Base-by-base conservation (phyloP, 352 stramenopile genomes). In the Phytophthora nicotianae region DNA sequence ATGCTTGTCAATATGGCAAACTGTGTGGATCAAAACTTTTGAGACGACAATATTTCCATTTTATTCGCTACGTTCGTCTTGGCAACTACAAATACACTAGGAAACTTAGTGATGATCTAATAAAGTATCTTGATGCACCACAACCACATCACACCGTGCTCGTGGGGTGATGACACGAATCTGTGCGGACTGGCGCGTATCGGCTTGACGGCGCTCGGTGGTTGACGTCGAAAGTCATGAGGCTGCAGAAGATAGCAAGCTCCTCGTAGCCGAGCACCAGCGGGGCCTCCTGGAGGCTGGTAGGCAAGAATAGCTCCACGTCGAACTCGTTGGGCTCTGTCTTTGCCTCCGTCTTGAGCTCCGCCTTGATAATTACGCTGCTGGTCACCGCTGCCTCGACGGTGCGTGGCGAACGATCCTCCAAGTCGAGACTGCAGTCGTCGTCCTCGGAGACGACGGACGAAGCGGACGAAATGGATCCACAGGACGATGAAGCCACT, bases 181-280 rank as follows among this genome's bases (percentile, higher is more conserved):
- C 19, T 6, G 58, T 62, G 45, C 32, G 42, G 27, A 32, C 10
- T 62, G 61, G 35, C 26, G 62, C 3, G 7, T 70, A 24, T 45
- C 50, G 26, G 42, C 24, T 37, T 17, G 49, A 35, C 7, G 64
- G 54, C 7, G 62, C 40, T 17, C 68, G 64, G 29, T 81, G 62
- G 38, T 65, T 74, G 11, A 56, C 16, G 58, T 90, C 84, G 49
- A 86, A 86, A 13, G 76, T 82, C 84, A 93, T 93, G 69, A 90
- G 72, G 46, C 74, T 86, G 75, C 73, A 91, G 62, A 93, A 93
- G 65, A 93, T 89, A 20, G 73, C 72, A 29, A 93, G 75, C 61
- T 93, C 81, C 45, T 93, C 82, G 45, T 67, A 82, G 4, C 73
- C 65, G 11, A 93, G 70, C 21, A 41, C 72, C n/a, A 89, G 57